These are phyloP conservation scores for Candida railenensis DNA, from an alignment of 805 yeast species.

Conservation along the genomic window DNA sequence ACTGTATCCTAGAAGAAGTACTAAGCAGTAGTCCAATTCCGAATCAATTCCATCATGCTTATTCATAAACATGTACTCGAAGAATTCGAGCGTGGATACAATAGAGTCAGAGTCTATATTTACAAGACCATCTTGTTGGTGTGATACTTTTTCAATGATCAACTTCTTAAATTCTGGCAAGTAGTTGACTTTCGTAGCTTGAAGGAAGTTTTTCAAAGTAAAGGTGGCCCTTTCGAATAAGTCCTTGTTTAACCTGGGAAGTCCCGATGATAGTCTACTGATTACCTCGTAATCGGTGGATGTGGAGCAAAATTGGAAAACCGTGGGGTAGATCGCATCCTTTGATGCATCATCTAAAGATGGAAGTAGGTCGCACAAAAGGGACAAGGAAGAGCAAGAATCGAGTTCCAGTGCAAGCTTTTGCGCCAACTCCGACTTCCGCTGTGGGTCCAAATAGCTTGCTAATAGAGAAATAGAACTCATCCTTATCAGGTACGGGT, in stretches of 20 bases:
- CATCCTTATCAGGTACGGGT: no score
- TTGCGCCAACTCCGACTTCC: constrained; percentile 9
- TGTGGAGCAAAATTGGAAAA: constrained; percentile 2
- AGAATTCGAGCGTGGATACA: constrained; percentile 27
- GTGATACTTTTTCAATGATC: constrained; percentile 3
- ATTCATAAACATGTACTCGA: constrained; percentile 36
- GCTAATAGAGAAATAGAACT: constrained; percentile 21
- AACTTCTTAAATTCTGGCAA: constrained; percentile 14
- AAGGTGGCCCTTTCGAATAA: constrained; percentile 4
- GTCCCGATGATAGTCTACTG: constrained; percentile 1
- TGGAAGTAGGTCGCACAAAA: constrained; percentile 4
- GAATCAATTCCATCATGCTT: constrained; percentile 5
- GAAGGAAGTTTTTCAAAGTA: constrained; percentile 9
- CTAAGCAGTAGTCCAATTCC: constrained; percentile 21
- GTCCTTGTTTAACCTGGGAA: constrained; percentile 7
- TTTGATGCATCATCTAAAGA: constrained; percentile 3
- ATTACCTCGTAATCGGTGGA: background rate
- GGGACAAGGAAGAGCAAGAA: background rate
- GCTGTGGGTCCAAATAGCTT: constrained; percentile 20
- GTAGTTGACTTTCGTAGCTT: constrained; percentile 11
- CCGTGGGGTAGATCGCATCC: constrained; percentile 6
- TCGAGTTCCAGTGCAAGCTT: constrained; percentile 3
- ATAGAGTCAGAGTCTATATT: constrained; percentile 5
- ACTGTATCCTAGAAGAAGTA: constrained; percentile 34
- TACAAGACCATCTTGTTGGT: background rate